Conservation (phyloP, 2,329 filamentous ascomycete species). For the Pezicula radicicola region DNA sequence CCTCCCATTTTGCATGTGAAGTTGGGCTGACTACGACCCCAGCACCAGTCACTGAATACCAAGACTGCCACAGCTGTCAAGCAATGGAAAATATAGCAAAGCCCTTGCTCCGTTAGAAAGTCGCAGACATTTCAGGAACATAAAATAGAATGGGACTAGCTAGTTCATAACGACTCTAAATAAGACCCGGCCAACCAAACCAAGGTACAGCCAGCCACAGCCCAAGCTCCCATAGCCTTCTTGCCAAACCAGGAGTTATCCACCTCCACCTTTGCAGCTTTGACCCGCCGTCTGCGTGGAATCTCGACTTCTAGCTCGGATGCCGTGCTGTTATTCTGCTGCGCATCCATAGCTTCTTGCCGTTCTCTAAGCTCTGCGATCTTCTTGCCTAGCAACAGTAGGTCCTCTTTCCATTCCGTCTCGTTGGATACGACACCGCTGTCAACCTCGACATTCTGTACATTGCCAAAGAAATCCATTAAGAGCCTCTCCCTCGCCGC, state of each 20-base stretch:
- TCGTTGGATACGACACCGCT: slow-evolving; percentile 33
- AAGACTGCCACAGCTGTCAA: too few relatives aligned
- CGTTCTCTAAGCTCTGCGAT: slow-evolving; percentile 50
- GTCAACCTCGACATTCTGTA: slow-evolving; percentile 93
- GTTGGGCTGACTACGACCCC: too few relatives aligned
- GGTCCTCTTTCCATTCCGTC: slow-evolving; percentile 64
- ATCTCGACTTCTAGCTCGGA: slow-evolving; percentile 10
- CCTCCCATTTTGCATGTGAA: too few relatives aligned
- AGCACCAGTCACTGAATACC: too few relatives aligned
- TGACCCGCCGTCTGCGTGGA: slow-evolving; percentile 32
- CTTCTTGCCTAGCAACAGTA: slow-evolving; percentile 70
- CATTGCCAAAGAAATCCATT: slow-evolving; percentile 97
- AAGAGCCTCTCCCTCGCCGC: slow-evolving; percentile 76
- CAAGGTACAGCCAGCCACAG: slow-evolving; percentile 57
- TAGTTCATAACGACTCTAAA: slow-evolving; percentile 28
- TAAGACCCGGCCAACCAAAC: slow-evolving; percentile 58
- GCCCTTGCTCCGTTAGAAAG: too few relatives aligned
- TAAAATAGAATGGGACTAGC: too few relatives aligned
- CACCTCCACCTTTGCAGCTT: slow-evolving; percentile 57
- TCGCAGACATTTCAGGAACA: too few relatives aligned
- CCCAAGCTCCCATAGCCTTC: slow-evolving; percentile 59
- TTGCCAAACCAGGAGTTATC: slow-evolving; percentile 67
- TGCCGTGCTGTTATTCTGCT: slow-evolving; percentile 20
- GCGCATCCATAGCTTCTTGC: slow-evolving; percentile 26
- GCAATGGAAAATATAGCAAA: too few relatives aligned